These are phyloP conservation scores for Inonotus hispidus DNA, from an alignment of 1,284 basidiomycete genomes.

Conservation along the genomic window DNA sequence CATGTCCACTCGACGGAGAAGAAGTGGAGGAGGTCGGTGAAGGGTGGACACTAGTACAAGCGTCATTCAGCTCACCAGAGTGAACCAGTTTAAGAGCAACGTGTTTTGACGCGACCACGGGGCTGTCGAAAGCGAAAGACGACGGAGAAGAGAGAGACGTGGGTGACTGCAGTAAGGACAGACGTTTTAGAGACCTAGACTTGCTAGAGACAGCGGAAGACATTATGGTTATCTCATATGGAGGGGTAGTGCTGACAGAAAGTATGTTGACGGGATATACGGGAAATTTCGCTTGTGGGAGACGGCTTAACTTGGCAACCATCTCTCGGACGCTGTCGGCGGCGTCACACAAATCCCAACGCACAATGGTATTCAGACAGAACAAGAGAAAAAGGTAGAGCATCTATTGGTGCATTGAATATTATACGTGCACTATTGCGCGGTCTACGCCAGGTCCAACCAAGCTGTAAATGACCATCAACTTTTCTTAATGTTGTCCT, in stretches of 20 bases:
- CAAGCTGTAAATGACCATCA: background rate
- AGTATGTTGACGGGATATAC: background rate
- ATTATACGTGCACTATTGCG: background rate
- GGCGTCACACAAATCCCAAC: background rate
- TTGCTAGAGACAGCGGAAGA: conserved; percentile 8
- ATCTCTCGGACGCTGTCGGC: background rate
- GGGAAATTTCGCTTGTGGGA: background rate
- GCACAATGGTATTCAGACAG: background rate
- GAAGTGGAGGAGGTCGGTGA: background rate
- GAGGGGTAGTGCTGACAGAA: background rate
- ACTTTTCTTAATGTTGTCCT: conserved; percentile 10
- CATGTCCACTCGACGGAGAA: background rate
- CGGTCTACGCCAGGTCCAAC: conserved; percentile 2
- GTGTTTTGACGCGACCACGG: background rate
- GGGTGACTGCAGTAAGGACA: conserved; percentile 17
- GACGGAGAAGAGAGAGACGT: conserved; percentile 6
- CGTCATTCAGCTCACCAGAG: background rate
- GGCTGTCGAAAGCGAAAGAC: background rate
- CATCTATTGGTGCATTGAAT: background rate
- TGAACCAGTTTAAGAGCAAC: background rate
- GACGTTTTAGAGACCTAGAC: conserved; percentile 12
- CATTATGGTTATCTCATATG: conserved; percentile 6
- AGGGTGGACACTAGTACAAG: background rate
- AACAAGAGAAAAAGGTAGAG: background rate
- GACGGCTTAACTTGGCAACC: conserved; percentile 6